Percentiles rank a stretch among this genome's conserved stretches.
Conservation (phyloP, 2,329 filamentous ascomycete species). For the Monilinia vaccinii-corymbosi region DNA sequence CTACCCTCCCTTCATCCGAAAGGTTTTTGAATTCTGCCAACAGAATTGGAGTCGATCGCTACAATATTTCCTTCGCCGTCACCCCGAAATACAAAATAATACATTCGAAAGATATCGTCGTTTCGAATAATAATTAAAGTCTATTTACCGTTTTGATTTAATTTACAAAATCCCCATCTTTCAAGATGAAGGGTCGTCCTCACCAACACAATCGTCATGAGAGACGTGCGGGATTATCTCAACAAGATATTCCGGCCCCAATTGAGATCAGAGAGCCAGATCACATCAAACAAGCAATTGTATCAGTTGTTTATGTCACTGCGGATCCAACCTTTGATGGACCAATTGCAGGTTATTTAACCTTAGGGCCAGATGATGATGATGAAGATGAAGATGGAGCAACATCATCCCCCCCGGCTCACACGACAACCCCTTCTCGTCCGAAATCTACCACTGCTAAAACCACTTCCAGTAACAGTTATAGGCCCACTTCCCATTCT, state of each 20-base stretch:
- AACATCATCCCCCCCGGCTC: constrained; percentile 6
- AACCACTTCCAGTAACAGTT: neutral
- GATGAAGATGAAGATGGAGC: too few species aligned
- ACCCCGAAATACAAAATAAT: neutral
- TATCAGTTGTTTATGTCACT: constrained; percentile 42
- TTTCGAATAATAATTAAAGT: neutral
- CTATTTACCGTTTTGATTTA: neutral
- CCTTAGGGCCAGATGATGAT: constrained; percentile 22
- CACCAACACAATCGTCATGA: constrained; percentile 19
- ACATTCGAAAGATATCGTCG: neutral
- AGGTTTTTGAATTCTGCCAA: neutral
- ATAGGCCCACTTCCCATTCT: neutral
- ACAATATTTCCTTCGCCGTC: neutral
- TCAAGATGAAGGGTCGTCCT: constrained; percentile 23
- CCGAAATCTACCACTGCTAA: neutral
- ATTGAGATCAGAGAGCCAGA: constrained; percentile 8
- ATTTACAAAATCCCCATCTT: neutral
- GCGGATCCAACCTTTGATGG: constrained; percentile 43
- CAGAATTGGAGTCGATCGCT: neutral
- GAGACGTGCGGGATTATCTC: constrained; percentile 13
- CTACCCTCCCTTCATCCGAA: neutral
- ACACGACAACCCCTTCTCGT: neutral
- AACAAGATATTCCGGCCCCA: constrained; percentile 12
- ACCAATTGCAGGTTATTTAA: constrained; percentile 39
- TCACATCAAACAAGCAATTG: constrained; percentile 26